Evolutionary conservation across 805 yeast genomes (phyloP).

Genomic region (Saccharomycopsis sp.): DNA sequence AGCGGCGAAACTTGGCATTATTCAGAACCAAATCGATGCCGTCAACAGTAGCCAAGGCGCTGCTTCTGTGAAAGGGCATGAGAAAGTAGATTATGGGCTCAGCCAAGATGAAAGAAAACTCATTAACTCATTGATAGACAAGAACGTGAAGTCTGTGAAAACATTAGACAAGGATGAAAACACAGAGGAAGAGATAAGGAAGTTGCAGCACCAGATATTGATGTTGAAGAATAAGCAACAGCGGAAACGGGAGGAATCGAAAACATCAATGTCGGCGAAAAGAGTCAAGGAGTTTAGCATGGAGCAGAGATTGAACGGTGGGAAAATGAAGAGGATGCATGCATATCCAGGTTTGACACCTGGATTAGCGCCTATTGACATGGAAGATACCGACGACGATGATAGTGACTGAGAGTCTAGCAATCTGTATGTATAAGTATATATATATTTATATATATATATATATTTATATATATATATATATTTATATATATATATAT

Average conservation of each 20-base stretch:
- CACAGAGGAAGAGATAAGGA: conserved; percentile 33
- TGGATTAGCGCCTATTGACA: conserved; percentile 76
- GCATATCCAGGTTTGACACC: conserved; percentile 64
- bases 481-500: too few relatives aligned
- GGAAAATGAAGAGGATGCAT: conserved; percentile 23
- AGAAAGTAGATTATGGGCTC: conserved; percentile 24
- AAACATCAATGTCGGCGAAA: conserved; percentile 23
- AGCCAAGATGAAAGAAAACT: conserved; percentile 29
- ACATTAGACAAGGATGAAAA: conserved; percentile 28
- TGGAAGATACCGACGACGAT: conserved; percentile 39
- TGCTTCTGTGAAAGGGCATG: not conserved
- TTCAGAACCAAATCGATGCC: conserved; percentile 26
- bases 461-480: too few relatives aligned
- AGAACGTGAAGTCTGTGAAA: conserved; percentile 31
- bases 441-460: too few relatives aligned
- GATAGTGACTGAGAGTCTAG: conserved; percentile 7
- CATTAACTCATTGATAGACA: conserved; percentile 29
- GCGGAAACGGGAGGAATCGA: conserved; percentile 23
- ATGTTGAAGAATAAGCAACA: conserved; percentile 34
- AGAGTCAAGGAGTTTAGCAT: conserved; percentile 29
- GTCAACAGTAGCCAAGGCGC: conserved; percentile 2
- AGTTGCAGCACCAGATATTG: conserved; percentile 36
- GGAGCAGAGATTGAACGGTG: conserved; percentile 24
- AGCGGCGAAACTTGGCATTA: conserved; percentile 28
- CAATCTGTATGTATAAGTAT: too few relatives aligned